These are phyloP conservation scores for Gremmenia infestans DNA, from an alignment of 2,329 filamentous ascomycete species.

Conservation along the genomic window DNA sequence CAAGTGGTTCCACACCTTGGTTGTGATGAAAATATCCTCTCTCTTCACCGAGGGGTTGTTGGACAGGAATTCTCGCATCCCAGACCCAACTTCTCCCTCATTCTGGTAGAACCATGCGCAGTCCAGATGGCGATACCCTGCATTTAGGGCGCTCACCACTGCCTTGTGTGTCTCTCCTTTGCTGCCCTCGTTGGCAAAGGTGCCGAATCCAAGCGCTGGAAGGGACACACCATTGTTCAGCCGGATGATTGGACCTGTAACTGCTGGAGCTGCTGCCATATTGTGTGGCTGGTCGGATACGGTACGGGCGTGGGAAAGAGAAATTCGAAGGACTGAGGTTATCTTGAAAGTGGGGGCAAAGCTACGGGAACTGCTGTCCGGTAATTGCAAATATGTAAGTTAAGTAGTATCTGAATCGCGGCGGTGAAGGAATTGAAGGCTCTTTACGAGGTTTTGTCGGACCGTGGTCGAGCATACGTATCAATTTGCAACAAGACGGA, in stretches of 20 bases:
- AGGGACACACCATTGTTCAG: constrained; percentile 35
- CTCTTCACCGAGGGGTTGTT: constrained; percentile 57
- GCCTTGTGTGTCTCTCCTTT: constrained; percentile 43
- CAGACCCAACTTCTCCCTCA: constrained; percentile 76
- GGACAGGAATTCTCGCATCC: constrained; percentile 66
- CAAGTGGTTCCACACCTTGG: constrained; percentile 81
- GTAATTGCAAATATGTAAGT: constrained; percentile 8
- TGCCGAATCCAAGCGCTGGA: constrained; percentile 42
- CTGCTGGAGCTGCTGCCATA: constrained; percentile 26
- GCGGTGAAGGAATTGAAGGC: constrained; percentile 6
- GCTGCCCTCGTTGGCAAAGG: constrained; percentile 29
- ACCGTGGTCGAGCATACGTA: neutral
- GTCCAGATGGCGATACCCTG: constrained; percentile 65
- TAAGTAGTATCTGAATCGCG: constrained; percentile 10
- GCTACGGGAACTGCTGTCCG: neutral
- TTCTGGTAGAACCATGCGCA: constrained; percentile 75
- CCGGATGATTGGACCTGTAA: constrained; percentile 28
- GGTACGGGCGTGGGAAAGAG: neutral
- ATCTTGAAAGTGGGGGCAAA: neutral
- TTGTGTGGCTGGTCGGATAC: neutral
- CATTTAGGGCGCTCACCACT: constrained; percentile 56
- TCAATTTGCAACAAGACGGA: constrained; percentile 7
- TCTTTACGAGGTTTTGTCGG: constrained; percentile 17
- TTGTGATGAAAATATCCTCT: constrained; percentile 77
- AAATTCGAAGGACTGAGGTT: neutral